phyloP scores from a whole-genome alignment of 139 green algal genomes.

The Yamagishiella unicocca region DNA sequence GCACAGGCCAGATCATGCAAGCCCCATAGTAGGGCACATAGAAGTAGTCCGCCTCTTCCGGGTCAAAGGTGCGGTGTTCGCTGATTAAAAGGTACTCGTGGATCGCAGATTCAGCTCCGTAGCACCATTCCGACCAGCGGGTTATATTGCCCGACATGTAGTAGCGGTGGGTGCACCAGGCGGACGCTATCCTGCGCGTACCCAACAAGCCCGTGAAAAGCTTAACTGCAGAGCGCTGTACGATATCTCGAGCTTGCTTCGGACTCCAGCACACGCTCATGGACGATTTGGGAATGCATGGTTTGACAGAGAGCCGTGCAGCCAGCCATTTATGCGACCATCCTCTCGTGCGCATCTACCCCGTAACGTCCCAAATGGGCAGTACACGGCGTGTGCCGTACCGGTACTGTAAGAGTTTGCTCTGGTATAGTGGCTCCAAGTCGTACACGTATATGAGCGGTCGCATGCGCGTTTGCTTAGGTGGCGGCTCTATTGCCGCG shows the following conservation, averaged over 20 bases:
- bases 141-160: slow-evolving; percentile 12
- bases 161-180: slow-evolving; percentile 54
- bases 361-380: neutral
- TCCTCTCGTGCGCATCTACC: too few species aligned
- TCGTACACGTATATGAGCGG: slow-evolving; percentile 71
- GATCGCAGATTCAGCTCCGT: slow-evolving; percentile 57
- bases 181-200: slow-evolving; percentile 19
- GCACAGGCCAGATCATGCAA: slow-evolving; percentile 50
- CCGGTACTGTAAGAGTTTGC: slow-evolving; percentile 62
- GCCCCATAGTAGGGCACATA: slow-evolving; percentile 59
- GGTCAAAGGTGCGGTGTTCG: slow-evolving; percentile 66
- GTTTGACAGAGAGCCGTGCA: too few species aligned
- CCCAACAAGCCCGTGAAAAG: neutral
- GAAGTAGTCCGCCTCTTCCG: slow-evolving; percentile 70
- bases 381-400: neutral
- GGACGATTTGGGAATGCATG: too few species aligned
- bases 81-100: slow-evolving; percentile 69
- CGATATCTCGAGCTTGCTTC: too few species aligned
- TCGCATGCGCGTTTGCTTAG: neutral
- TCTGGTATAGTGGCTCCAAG: slow-evolving; percentile 59
- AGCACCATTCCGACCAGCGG: slow-evolving; percentile 51
- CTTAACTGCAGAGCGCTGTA: too few species aligned
- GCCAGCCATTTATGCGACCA: too few species aligned
- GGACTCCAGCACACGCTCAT: too few species aligned
- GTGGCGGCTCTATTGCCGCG: slow-evolving; percentile 15